Base-by-base conservation (phyloP, 2,329 filamentous ascomycete species). In the Cadophora gregata region DNA sequence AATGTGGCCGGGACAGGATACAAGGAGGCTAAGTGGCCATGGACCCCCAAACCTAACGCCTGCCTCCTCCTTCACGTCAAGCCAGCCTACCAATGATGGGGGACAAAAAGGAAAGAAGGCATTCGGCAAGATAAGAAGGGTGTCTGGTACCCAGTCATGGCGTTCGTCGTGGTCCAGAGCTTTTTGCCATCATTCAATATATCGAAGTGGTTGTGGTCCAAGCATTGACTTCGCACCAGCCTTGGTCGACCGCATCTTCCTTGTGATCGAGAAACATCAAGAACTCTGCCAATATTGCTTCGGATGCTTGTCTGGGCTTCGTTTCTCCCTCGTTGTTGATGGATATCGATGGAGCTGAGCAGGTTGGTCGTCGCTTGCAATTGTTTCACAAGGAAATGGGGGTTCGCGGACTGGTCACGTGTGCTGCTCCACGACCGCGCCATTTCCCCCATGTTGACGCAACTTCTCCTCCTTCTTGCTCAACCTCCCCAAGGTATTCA, bases 401-500 rank as follows among this genome's bases (percentile, higher is more conserved):
- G n/a, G n/a, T n/a, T n/a, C n/a, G n/a, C n/a, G n/a, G n/a, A n/a
- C n/a, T n/a, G 31, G 48, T 51, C 48, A 51, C 24, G 48, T 51
- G 48, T 51, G 8, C n/a, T n/a, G n/a, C n/a, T 16, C 24, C 10
- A 10, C 24, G 10, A 36, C 25, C 31, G 10, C 56, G 56, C 38
- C n/a, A 59, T 59, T 27, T 59, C 25, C 42, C 27, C 9, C 6
- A 6, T 51, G 33, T 19, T 36, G 51, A 56, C 51, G 56, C 56
- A 21, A 59, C 56, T 19, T 45, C 33, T 42, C 14, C 8, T 45
- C 36, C 33, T 59, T 59, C 31, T 24, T 29, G n/a, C 36, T 42
- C 33, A 24, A n/a, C 16, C 51, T 33, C 27, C 33, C n/a, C 55
- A 25, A 16, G 55, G 14, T 2, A 48, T 9, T 19, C 6, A 48